phyloP scores from a whole-genome alignment of 805 yeast species.

The Teunomyces barrocoloradensis region DNA sequence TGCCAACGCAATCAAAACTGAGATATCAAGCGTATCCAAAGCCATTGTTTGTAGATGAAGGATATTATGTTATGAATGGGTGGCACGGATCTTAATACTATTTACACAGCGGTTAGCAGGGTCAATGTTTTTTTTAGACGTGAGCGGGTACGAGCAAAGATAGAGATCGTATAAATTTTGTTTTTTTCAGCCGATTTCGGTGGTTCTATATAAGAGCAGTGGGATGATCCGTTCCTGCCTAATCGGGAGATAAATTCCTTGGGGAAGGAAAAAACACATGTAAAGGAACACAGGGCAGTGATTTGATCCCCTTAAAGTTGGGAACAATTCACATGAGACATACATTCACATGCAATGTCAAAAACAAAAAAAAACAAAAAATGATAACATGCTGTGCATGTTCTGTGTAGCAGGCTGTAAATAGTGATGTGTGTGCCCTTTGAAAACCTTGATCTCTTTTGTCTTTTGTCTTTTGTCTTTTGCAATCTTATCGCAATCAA shows the following conservation, averaged over 20 bases:
- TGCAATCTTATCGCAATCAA: not conserved
- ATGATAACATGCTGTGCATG: not conserved
- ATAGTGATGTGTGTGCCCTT: no score
- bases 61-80: no score
- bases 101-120: not conserved
- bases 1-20: slow-evolving; percentile 64
- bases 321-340: not conserved
- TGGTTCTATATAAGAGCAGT: not conserved
- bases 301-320: not conserved
- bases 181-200: slow-evolving; percentile 1
- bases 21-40: slow-evolving; percentile 68
- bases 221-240: slow-evolving; percentile 1
- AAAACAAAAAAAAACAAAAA: not conserved
- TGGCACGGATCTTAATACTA: not conserved
- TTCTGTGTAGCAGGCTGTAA: not conserved
- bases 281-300: not conserved
- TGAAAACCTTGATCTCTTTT: no score
- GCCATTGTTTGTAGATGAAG: slow-evolving; percentile 36
- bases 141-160: not conserved
- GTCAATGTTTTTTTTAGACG: not conserved
- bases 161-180: not conserved
- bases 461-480: no score
- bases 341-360: not conserved
- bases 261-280: slow-evolving; percentile 1
- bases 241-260: slow-evolving; percentile 4